Percentiles rank a stretch among this genome's conserved stretches.
These are phyloP conservation scores for Jimgerdemannia flammicorona DNA, from an alignment of 192 early-diverging fungal species.

Conservation along the genomic window DNA sequence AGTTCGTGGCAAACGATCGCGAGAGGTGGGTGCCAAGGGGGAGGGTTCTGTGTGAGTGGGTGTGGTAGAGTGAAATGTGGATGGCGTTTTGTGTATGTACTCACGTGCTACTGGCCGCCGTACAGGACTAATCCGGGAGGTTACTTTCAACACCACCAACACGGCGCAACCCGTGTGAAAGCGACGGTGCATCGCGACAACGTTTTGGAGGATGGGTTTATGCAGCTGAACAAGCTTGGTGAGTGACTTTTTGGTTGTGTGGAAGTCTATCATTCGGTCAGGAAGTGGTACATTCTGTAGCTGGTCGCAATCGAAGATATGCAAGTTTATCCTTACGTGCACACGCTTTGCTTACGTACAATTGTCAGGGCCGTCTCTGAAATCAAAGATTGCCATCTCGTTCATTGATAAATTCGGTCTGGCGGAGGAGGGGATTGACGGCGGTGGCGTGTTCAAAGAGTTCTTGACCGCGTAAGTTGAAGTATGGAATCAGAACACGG, in stretches of 20 bases:
- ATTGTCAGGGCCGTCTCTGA: constrained; percentile 54
- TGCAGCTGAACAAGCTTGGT: constrained; percentile 63
- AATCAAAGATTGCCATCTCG: constrained; percentile 74
- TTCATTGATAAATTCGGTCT: constrained; percentile 86
- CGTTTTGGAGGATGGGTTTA: constrained; percentile 91
- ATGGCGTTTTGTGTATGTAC: background rate
- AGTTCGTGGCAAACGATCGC: constrained; percentile 70
- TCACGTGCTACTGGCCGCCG: background rate
- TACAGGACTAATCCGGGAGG: background rate
- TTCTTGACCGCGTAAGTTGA: constrained; percentile 72
- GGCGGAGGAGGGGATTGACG: constrained; percentile 91
- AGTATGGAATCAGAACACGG: background rate
- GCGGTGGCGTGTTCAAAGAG: constrained; percentile 97
- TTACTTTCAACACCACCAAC: background rate
- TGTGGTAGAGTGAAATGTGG: too few species aligned
- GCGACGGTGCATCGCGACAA: constrained; percentile 66
- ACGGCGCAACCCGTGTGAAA: constrained; percentile 12
- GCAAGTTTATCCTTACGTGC: background rate
- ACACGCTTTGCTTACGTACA: background rate
- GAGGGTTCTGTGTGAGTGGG: too few species aligned
- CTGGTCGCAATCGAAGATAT: background rate
- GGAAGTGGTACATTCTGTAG: too few species aligned
- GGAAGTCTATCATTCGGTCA: too few species aligned
- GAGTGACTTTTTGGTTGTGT: constrained; percentile 7
- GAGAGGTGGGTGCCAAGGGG: constrained; percentile 15